Base-by-base conservation (phyloP, 1,284 basidiomycete species). In the Puccinia horiana region DNA sequence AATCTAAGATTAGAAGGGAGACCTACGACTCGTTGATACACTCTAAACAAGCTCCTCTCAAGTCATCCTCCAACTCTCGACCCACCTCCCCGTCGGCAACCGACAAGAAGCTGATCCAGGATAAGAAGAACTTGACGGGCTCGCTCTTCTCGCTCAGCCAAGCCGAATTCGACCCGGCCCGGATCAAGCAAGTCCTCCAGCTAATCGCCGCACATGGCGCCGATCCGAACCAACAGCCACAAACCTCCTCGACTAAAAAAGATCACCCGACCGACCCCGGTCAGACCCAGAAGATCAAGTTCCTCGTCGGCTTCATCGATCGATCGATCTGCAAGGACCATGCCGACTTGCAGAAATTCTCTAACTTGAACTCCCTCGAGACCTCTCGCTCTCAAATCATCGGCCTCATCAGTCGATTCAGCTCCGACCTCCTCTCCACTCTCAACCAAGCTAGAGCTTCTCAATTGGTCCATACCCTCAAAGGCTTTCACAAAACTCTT, bases 321-420 rank as follows among this genome's bases (percentile, higher is more conserved):
- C 70, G 83, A 3, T 86, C 86, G 1, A 69, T 69, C 65, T 69
- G 83, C 84, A 35, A 83, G 83, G 69, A 86, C 86, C 44, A 65
- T 83, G 79, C 70, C 77, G n/a, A 81, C 84, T 11, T 87, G 86
- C 70, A 72, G 84, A 40, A 42, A 81, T 3, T 84, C 84, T 69
- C 65, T 20, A 69, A 12, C 42, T 23, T 69, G n/a, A 47, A 69
- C 65, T 69, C 65, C 4, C 65, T 69, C 65, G 32, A 69, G 1
- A 44, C 40, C 11, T 69, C 65, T 29, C 65, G 42, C 65, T 69
- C 65, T 44, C 65, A 69, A 69, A 69, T 69, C 65, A 26, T 69
- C 65, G 8, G 12, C 65, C 40, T 69, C 65, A 69, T 69, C 42
- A 26, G n/a, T 69, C 65, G 42, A 2, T 69, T 44, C 65, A 16